Conservation (phyloP, 106 monocot species). For the Allium fistulosum region DNA sequence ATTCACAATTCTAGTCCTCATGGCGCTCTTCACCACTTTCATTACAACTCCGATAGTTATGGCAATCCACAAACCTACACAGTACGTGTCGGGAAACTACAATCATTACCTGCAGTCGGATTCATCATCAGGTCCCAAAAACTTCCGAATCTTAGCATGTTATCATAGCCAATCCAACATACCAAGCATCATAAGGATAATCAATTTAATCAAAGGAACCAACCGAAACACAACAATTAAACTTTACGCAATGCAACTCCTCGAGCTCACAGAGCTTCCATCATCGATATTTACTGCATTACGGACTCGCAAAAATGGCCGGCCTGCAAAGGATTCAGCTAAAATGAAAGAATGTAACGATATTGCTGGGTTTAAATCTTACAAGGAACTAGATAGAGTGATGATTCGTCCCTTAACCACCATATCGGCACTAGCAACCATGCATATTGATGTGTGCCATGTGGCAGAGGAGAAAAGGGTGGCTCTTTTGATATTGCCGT, state of each 20-base stretch:
- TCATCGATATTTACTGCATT: conserved; percentile 35
- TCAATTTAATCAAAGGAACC: conserved; percentile 30
- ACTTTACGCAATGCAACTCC: conserved; percentile 39
- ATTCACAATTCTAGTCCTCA: conserved; percentile 49
- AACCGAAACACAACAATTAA: conserved; percentile 12
- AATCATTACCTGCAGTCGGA: conserved; percentile 14
- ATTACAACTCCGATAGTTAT: conserved; percentile 48
- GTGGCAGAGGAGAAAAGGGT: conserved; percentile 15
- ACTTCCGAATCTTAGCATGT: conserved; percentile 38
- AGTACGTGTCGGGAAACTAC: neutral
- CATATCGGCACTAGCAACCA: conserved; percentile 14
- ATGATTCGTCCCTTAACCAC: conserved; percentile 14
- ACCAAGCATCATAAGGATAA: conserved; percentile 39
- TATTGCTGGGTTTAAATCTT: conserved; percentile 2
- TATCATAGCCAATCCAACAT: conserved; percentile 23
- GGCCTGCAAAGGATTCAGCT: conserved; percentile 17
- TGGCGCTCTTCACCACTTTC: conserved; percentile 69
- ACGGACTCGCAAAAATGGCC: conserved; percentile 25
- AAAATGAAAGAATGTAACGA: conserved; percentile 8
- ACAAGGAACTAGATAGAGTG: conserved; percentile 9
- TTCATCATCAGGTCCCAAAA: conserved; percentile 3
- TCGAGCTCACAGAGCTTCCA: conserved; percentile 42
- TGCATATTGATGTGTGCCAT: conserved; percentile 19
- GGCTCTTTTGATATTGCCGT: conserved; percentile 13
- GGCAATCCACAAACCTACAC: conserved; percentile 38